A percentile compares a stretch with the other conserved stretches of the same genome.
Evolutionary conservation across 495 filamentous ascomycete species (phyloP).

Genomic region (Annulohypoxylon bovei): DNA sequence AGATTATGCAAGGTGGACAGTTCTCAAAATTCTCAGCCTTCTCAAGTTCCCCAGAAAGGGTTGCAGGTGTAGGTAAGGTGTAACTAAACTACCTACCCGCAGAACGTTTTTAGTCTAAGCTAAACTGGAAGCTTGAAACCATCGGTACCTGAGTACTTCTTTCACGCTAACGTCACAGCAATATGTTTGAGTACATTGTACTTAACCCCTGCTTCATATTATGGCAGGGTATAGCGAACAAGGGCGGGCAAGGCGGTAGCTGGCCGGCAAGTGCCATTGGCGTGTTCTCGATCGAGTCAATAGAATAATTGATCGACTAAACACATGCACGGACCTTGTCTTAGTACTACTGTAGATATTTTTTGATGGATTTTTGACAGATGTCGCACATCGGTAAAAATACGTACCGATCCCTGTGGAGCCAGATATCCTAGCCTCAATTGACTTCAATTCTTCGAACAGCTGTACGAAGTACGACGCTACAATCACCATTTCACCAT

Average conservation of each 20-base stretch:
- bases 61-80: not conserved
- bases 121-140: conserved; percentile 31
- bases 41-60: conserved; percentile 4
- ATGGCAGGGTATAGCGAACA: not conserved
- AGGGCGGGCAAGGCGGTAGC: conserved; percentile 31
- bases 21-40: conserved; percentile 11
- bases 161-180: conserved; percentile 22
- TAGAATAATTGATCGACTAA: conserved; percentile 17
- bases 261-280: conserved; percentile 5
- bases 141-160: conserved; percentile 20
- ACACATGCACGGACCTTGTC: conserved; percentile 20
- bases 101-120: conserved; percentile 16
- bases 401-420: conserved; percentile 40
- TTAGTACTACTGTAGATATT: not conserved
- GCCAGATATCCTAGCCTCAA: conserved; percentile 42
- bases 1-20: conserved; percentile 11
- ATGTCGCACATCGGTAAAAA: conserved; percentile 42
- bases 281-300: conserved; percentile 18
- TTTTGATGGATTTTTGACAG: conserved; percentile 14
- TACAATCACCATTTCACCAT: conserved; percentile 11
- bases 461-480: conserved; percentile 6
- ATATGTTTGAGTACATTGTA: conserved; percentile 16
- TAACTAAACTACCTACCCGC: not conserved
- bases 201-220: conserved; percentile 18
- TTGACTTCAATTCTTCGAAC: conserved; percentile 45